Conservation (phyloP, 257 asterid species). For the Cordia subcordata region DNA sequence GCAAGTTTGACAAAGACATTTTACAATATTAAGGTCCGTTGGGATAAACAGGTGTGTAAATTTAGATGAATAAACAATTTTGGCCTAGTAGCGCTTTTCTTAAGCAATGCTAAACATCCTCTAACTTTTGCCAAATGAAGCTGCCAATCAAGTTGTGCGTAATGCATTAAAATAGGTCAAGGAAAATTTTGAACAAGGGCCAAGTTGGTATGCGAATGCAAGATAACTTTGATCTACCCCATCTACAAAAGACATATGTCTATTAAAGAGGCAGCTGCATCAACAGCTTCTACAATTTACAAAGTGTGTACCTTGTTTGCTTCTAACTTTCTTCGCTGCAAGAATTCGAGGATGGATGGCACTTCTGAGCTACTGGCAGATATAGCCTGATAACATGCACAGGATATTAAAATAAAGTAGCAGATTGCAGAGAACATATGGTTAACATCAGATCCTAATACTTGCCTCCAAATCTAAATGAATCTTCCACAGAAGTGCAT, state of each 20-base stretch:
- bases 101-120: too few species aligned
- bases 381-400: conserved; percentile 59
- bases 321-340: conserved; percentile 86
- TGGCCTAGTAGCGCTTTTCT: too few species aligned
- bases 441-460: conserved; percentile 15
- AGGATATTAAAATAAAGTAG: conserved; percentile 17
- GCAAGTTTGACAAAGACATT: too few species aligned
- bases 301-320: conserved; percentile 64
- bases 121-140: too few species aligned
- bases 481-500: conserved; percentile 76
- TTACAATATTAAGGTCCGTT: too few species aligned
- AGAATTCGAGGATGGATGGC: conserved; percentile 68
- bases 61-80: too few species aligned
- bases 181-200: too few species aligned
- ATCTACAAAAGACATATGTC: not conserved
- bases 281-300: not conserved
- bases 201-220: too few species aligned
- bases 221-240: too few species aligned
- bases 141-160: too few species aligned
- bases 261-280: not conserved
- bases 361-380: conserved; percentile 93
- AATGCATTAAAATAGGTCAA: too few species aligned
- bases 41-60: too few species aligned
- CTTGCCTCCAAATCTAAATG: conserved; percentile 88
- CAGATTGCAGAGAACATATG: conserved; percentile 13